Evolutionary conservation across 192 early-diverging fungal genomes (phyloP).

Genomic region (Diversispora epigaea): DNA sequence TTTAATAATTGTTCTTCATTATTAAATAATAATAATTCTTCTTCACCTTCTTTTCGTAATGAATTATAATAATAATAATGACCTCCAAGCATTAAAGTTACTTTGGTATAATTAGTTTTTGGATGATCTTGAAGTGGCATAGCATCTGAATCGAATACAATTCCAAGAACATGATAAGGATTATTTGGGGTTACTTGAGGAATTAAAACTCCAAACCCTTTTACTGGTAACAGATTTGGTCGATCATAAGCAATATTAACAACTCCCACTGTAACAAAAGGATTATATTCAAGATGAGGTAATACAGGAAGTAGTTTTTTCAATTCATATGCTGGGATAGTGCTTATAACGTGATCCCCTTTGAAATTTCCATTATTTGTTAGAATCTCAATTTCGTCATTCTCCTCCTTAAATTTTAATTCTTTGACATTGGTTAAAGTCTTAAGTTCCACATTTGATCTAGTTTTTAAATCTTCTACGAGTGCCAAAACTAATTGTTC

Average conservation of each 20-base stretch:
- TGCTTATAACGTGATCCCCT: conserved; percentile 65
- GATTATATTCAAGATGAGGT: conserved; percentile 60
- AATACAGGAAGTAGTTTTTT: conserved; percentile 47
- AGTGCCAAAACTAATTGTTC: conserved; percentile 67
- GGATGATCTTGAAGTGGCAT: conserved; percentile 64
- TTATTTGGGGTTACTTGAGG: conserved; percentile 63
- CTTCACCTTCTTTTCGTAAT: no score
- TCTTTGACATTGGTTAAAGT: conserved; percentile 45
- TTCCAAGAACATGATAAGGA: conserved; percentile 60
- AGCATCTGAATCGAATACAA: conserved; percentile 85
- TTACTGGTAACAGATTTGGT: conserved; percentile 52
- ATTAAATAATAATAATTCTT: not conserved
- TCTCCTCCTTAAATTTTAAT: conserved; percentile 39
- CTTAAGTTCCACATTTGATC: conserved; percentile 60
- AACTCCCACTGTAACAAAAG: conserved; percentile 76
- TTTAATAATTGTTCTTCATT: conserved; percentile 40
- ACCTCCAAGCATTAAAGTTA: conserved; percentile 94
- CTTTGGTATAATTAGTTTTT: conserved; percentile 40
- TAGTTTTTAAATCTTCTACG: conserved; percentile 45
- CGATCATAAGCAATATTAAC: conserved; percentile 74
- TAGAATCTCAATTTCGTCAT: conserved; percentile 46
- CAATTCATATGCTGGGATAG: conserved; percentile 63
- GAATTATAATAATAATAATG: conserved; percentile 57
- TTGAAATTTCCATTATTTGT: conserved; percentile 38
- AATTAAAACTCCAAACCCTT: conserved; percentile 91